Percentiles rank a stretch among this genome's conserved stretches.
Evolutionary conservation across 2,329 filamentous ascomycete species (phyloP).

Genomic region (Xylaria sp.): DNA sequence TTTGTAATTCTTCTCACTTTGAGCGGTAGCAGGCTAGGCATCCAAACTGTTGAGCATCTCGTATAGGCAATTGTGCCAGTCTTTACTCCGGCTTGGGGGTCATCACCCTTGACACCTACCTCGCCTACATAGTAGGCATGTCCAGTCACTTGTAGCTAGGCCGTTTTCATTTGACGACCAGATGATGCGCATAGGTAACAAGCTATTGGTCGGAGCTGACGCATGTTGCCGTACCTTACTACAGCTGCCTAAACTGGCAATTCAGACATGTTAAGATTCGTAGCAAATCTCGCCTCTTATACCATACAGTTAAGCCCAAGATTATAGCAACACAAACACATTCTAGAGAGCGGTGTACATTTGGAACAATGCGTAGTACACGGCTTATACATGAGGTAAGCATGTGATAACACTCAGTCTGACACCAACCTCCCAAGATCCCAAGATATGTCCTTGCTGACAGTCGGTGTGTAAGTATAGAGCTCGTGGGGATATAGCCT

Average conservation of each 20-base stretch:
- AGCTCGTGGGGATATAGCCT: not conserved
- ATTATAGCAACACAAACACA: not conserved
- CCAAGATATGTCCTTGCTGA: not conserved
- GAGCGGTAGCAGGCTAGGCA: not conserved
- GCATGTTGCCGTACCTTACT: constrained; percentile 3
- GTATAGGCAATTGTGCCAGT: not conserved
- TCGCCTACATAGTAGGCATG: constrained; percentile 10
- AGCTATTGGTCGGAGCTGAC: not conserved
- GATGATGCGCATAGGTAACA: not conserved
- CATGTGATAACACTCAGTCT: not conserved
- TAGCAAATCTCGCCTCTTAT: not conserved
- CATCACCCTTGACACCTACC: not conserved
- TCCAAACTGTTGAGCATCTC: not conserved
- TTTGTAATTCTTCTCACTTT: constrained; percentile 1
- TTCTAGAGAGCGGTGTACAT: not conserved
- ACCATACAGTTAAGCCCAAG: not conserved
- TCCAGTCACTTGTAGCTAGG: not conserved
- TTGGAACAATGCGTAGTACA: not conserved
- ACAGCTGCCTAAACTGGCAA: not conserved
- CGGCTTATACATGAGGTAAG: not conserved
- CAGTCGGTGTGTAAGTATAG: not conserved
- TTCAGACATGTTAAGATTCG: not conserved
- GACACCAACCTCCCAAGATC: not conserved
- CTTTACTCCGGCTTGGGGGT: not conserved
- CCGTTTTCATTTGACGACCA: not conserved